Conservation (phyloP, 345 rosid genomes). For the Eucalyptus coolabah region DNA sequence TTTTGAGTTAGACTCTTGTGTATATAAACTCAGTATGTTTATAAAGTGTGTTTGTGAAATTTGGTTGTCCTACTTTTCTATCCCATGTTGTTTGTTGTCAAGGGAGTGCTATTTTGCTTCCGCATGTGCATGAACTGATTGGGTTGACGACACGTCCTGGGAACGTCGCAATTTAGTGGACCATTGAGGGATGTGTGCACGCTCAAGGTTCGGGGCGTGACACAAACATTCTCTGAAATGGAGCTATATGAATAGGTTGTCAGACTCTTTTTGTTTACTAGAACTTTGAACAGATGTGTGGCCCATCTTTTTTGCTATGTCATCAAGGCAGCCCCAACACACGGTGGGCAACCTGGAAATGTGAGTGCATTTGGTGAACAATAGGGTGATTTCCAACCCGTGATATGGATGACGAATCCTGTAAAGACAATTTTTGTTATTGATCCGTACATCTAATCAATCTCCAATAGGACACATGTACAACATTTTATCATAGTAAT, state of each 20-base stretch:
- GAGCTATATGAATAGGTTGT: constrained; percentile 2
- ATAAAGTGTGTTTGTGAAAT: too few species aligned
- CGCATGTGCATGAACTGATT: too few species aligned
- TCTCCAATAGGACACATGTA: neutral
- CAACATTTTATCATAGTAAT: neutral
- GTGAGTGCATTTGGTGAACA: constrained; percentile 20
- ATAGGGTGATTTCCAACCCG: constrained; percentile 31
- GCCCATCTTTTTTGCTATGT: constrained; percentile 52
- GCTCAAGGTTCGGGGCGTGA: too few species aligned
- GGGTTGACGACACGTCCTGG: too few species aligned
- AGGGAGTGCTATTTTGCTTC: too few species aligned
- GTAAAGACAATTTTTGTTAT: constrained; percentile 35
- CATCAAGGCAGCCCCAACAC: constrained; percentile 17
- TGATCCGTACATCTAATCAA: constrained; percentile 64
- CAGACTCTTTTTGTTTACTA: constrained; percentile 11
- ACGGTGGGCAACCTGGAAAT: constrained; percentile 39
- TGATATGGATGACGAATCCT: constrained; percentile 29
- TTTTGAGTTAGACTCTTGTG: too few species aligned
- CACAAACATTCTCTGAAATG: constrained; percentile 24
- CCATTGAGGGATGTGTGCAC: too few species aligned
- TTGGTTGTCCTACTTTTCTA: too few species aligned
- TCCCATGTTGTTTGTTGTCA: too few species aligned
- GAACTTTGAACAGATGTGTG: constrained; percentile 35
- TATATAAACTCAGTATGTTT: too few species aligned
- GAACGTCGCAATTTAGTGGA: too few species aligned